These are phyloP conservation scores for Glycine latifolia DNA, from an alignment of 306 rosid genomes.

Conservation along the genomic window DNA sequence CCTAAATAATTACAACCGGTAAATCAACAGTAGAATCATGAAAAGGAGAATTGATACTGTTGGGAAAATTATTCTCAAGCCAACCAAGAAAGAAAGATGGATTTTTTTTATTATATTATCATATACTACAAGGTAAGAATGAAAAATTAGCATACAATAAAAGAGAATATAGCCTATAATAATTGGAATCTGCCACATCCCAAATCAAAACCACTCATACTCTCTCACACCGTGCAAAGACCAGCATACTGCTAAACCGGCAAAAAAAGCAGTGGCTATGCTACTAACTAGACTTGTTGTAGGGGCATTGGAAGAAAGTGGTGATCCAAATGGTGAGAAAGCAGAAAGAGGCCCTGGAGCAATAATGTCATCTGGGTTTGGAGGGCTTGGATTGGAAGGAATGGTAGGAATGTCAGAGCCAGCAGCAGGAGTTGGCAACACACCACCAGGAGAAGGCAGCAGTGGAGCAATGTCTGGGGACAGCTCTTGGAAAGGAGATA, in stretches of 20 bases:
- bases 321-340: slow-evolving; percentile 64
- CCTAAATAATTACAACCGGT: slow-evolving; percentile 37
- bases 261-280: slow-evolving; percentile 45
- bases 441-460: slow-evolving; percentile 81
- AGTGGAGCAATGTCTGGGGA: slow-evolving; percentile 91
- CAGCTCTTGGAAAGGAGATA: slow-evolving; percentile 56
- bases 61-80: slow-evolving; percentile 23
- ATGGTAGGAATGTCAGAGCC: slow-evolving; percentile 73
- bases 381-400: slow-evolving; percentile 91
- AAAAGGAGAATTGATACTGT: background rate
- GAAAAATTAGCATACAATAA: slow-evolving; percentile 46
- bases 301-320: slow-evolving; percentile 60
- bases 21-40: slow-evolving; percentile 41
- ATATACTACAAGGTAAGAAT: slow-evolving; percentile 51
- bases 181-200: slow-evolving; percentile 17
- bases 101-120: slow-evolving; percentile 28
- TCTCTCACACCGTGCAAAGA: slow-evolving; percentile 50
- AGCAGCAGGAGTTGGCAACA: slow-evolving; percentile 64
- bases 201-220: slow-evolving; percentile 45
- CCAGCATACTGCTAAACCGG: slow-evolving; percentile 53
- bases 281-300: slow-evolving; percentile 25
- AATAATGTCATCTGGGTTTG: slow-evolving; percentile 70
- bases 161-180: slow-evolving; percentile 5
- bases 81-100: slow-evolving; percentile 33
- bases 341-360: slow-evolving; percentile 69